Evolutionary conservation across 768 basidiomycete genomes (phyloP), one percentile per base, ranked within the genome.

Genomic region (Boletus patriciae): DNA sequence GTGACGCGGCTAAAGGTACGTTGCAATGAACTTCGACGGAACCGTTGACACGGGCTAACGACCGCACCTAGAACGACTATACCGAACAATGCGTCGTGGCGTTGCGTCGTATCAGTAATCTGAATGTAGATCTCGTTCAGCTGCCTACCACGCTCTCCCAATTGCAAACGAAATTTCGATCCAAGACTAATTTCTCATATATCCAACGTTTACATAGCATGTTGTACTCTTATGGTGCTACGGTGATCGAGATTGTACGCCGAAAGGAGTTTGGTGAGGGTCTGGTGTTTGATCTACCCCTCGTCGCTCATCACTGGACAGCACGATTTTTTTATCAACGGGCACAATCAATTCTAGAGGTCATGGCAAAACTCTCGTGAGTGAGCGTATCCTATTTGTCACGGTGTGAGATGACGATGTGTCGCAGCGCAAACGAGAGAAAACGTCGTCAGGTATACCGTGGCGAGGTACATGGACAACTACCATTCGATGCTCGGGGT

Each of bases 151-250:
- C 78, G 2, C 74, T 98, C 31, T 76, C 80, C 0, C 71, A 76
- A 3, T 76, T 98, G 1, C 92, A 95, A 66, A 67, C 80, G 1
- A 86, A 84, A 65, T 84, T 95, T 62, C 80, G 88, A n/a, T 73
- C 77, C 54, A 79, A 91, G 76, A 91, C 85, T 31, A 89, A 88
- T 56, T 98, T 98, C 68, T 80, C 88, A n/a, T 94, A 98, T 71
- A 88, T 98, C 15, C 84, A 88, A 48, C 81, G 96, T 18, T 76
- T 98, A 42, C 94, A 96, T 68, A 86, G 82, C 53, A 90, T 98
- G 84, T 71, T 95, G 1, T 94, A 93, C 66, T 93, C 92, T 0
- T 98, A 98, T 70, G 90, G 91, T 0, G 90, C 92, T 2, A 93
- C 94, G 0, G 81, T 97, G 10, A 81, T 94, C 18, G 96, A 98